A percentile compares a stretch with the other conserved stretches of the same genome.
phyloP scores from a whole-genome alignment of 1,139 yeast species.

The Saccharomyces hybrid region DNA sequence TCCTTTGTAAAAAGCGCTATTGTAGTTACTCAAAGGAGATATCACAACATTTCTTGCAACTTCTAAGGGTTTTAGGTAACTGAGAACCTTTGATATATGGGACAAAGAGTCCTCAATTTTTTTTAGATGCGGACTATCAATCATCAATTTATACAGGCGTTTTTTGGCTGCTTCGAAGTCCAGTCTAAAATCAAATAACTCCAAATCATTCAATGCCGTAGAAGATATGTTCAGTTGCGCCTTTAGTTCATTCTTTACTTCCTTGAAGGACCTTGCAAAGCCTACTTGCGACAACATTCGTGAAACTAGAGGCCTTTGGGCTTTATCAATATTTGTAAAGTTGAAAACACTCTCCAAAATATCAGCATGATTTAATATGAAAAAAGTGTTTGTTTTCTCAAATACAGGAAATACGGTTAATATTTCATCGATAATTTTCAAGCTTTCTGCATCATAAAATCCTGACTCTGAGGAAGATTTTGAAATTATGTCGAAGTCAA shows the following conservation, averaged over 20 bases:
- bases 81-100: conserved; percentile 52
- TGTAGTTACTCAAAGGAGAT: conserved; percentile 76
- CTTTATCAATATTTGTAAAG: conserved; percentile 68
- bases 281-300: conserved; percentile 71
- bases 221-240: conserved; percentile 70
- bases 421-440: conserved; percentile 74
- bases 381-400: conserved; percentile 44
- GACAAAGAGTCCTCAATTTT: conserved; percentile 56
- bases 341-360: conserved; percentile 68
- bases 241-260: conserved; percentile 56
- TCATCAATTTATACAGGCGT: conserved; percentile 60
- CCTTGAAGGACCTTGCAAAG: conserved; percentile 57
- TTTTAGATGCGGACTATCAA: conserved; percentile 60
- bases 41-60: conserved; percentile 44
- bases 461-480: conserved; percentile 41
- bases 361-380: conserved; percentile 73
- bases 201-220: conserved; percentile 75
- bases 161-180: conserved; percentile 57
- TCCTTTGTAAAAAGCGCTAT: conserved; percentile 64
- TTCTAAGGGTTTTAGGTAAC: conserved; percentile 50
- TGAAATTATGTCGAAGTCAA: conserved; percentile 77
- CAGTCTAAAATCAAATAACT: conserved; percentile 66
- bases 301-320: conserved; percentile 61
- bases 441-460: conserved; percentile 77
- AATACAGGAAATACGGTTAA: conserved; percentile 59